Conservation (phyloP, 257 asterid genomes). For the Primulina tabacum region DNA sequence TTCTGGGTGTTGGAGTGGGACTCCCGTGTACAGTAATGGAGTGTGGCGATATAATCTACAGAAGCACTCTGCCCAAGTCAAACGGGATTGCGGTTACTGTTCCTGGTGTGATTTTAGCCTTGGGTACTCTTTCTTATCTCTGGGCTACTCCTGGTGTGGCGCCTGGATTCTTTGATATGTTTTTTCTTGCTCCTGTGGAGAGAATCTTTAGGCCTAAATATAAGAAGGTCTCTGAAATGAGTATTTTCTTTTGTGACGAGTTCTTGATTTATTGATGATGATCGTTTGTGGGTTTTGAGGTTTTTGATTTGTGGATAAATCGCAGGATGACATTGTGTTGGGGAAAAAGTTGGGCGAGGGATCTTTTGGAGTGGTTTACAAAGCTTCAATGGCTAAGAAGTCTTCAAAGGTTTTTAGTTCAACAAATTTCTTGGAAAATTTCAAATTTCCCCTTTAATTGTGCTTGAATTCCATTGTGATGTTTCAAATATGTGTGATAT, state of each 20-base stretch:
- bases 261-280: constrained; percentile 3
- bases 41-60: constrained; percentile 91
- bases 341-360: constrained; percentile 98
- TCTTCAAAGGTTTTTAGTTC: constrained; percentile 47
- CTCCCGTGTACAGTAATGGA: constrained; percentile 96
- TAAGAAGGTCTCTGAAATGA: constrained; percentile 53
- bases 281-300: constrained; percentile 12
- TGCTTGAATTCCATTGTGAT: constrained; percentile 1
- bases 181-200: constrained; percentile 86
- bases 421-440: neutral
- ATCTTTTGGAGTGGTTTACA: constrained; percentile 80
- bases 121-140: constrained; percentile 80
- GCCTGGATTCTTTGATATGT: constrained; percentile 98
- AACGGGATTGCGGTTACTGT: constrained; percentile 63
- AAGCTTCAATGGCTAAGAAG: constrained; percentile 62
- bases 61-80: constrained; percentile 88
- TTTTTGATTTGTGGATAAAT: constrained; percentile 20
- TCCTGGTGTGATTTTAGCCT: constrained; percentile 82
- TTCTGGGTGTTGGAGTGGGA: constrained; percentile 95
- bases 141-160: constrained; percentile 99
- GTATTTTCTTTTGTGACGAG: constrained; percentile 1
- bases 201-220: constrained; percentile 69
- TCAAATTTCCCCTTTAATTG: neutral
- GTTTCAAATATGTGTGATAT: neutral
- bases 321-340: constrained; percentile 85